Evolutionary conservation across 768 basidiomycete species (phyloP), one percentile per base, ranked within the genome.

Genomic region (Boletus rubropictus): DNA sequence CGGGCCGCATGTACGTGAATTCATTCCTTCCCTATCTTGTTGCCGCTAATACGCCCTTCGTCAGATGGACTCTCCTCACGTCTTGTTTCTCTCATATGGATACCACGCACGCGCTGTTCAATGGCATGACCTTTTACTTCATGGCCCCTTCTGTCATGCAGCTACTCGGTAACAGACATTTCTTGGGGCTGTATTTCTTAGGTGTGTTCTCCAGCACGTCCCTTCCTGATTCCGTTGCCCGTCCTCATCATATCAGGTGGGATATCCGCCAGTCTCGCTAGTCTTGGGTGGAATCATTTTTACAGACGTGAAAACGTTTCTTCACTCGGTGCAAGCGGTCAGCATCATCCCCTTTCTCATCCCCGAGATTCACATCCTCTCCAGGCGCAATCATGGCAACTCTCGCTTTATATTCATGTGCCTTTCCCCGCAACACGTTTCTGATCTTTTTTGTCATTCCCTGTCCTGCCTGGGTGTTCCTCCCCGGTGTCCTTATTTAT

Each of bases 61-160:
- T 12, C 44, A 91, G 89, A 60, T 90, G 86, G 86, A 88, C 86
- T 0, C 68, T 81, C 21, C 53, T 89, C 9, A 86, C 88, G 0
- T 70, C 78, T 15, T 74, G 72, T 49, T 91, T 92, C 70, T 87
- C 86, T 4, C 87, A 90, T 56, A 63, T 73, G 53, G 71, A 75
- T 24, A 32, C 72, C n/a, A 52, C 60, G 1, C 88, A 90, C 58
- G 75, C 86, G 4, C 52, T 87, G n/a, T 73, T 88, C 62, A 90
- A 90, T 57, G 80, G 78, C n/a, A 75, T 88, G 58, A 81, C 84
- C 0, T 87, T 80, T 65, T 88, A 74, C 65, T 90, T 86, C 68
- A 79, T 89, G 76, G 85, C 82, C 0, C 78, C 74, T 1, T 65
- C 78, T 3, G 79, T 86, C 39, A 71, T 90, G 22, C 56, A 66